These are phyloP conservation scores for Macroventuria anomochaeta DNA, from an alignment of 2,329 filamentous ascomycete species.

Conservation along the genomic window DNA sequence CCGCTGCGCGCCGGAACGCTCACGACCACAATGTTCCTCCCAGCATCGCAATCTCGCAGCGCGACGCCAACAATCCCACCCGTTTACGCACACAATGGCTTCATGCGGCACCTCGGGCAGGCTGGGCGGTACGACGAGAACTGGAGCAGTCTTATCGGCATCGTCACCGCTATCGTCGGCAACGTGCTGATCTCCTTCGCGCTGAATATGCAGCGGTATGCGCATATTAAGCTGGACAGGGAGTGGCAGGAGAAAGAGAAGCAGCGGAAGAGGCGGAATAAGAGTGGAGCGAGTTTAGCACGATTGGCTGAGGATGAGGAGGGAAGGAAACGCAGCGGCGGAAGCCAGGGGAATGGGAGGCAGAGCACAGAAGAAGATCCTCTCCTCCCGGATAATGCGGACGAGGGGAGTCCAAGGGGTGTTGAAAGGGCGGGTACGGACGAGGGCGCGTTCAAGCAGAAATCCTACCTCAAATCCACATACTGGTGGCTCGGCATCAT, in stretches of 20 bases:
- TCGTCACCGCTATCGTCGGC: constrained; percentile 87
- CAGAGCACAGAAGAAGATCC: constrained; percentile 8
- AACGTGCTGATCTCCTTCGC: constrained; percentile 95
- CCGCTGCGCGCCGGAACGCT: constrained; percentile 27
- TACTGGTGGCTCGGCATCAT: constrained; percentile 97
- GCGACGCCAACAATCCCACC: constrained; percentile 25
- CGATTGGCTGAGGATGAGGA: constrained; percentile 43
- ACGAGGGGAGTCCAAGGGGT: not conserved
- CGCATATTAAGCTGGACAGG: constrained; percentile 82
- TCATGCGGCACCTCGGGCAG: constrained; percentile 18
- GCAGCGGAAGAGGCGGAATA: constrained; percentile 37
- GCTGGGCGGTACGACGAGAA: constrained; percentile 40
- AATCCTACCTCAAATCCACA: constrained; percentile 84
- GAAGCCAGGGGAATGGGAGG: constrained; percentile 2
- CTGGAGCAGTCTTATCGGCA: constrained; percentile 95
- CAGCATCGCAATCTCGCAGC: constrained; percentile 23
- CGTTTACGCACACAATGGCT: constrained; percentile 11
- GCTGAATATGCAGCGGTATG: constrained; percentile 94
- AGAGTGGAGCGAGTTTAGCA: constrained; percentile 53
- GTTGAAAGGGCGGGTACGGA: constrained; percentile 16
- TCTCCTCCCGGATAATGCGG: constrained; percentile 1
- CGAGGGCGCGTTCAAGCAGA: constrained; percentile 56
- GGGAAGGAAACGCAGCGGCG: constrained; percentile 18
- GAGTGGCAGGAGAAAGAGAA: constrained; percentile 63
- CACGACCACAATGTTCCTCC: constrained; percentile 11